These are phyloP conservation scores for Mycena floridula DNA, from an alignment of 768 basidiomycete genomes.

Conservation along the genomic window DNA sequence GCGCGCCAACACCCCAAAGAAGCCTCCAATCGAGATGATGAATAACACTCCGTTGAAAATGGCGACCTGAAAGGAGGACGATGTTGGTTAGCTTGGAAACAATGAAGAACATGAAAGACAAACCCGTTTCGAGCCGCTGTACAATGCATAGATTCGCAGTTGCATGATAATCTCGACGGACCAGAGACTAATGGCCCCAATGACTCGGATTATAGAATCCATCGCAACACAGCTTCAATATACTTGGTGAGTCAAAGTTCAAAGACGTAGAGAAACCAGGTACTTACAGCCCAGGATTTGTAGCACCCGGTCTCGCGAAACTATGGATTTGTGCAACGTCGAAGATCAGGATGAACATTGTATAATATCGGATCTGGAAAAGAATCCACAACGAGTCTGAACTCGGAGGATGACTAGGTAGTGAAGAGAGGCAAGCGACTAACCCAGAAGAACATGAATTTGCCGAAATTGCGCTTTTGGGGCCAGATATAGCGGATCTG, in stretches of 20 bases:
- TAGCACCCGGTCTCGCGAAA: not conserved
- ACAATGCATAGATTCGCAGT: slow-evolving; percentile 12
- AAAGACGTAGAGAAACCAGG: not conserved
- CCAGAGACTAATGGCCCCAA: not conserved
- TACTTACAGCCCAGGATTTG: slow-evolving; percentile 6
- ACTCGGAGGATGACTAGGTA: not conserved
- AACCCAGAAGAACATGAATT: slow-evolving; percentile 7
- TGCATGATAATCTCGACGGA: slow-evolving; percentile 13
- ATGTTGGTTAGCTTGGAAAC: not conserved
- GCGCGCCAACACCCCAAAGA: slow-evolving; percentile 9
- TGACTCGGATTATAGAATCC: slow-evolving; percentile 12
- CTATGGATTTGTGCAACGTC: slow-evolving; percentile 12
- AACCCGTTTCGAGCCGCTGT: slow-evolving; percentile 7
- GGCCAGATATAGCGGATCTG: not conserved
- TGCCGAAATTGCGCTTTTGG: slow-evolving; percentile 3
- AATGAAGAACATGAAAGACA: not conserved
- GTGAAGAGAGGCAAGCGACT: no score
- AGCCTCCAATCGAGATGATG: slow-evolving; percentile 6
- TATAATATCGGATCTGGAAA: slow-evolving; percentile 11
- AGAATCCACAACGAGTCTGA: not conserved
- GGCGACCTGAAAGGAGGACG: slow-evolving; percentile 3
- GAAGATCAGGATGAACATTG: slow-evolving; percentile 7
- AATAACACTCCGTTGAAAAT: slow-evolving; percentile 8
- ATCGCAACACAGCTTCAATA: slow-evolving; percentile 9
- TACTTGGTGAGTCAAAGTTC: not conserved